These are phyloP conservation scores for Dipteronia dyeriana DNA, from an alignment of 345 rosid genomes.

Conservation along the genomic window DNA sequence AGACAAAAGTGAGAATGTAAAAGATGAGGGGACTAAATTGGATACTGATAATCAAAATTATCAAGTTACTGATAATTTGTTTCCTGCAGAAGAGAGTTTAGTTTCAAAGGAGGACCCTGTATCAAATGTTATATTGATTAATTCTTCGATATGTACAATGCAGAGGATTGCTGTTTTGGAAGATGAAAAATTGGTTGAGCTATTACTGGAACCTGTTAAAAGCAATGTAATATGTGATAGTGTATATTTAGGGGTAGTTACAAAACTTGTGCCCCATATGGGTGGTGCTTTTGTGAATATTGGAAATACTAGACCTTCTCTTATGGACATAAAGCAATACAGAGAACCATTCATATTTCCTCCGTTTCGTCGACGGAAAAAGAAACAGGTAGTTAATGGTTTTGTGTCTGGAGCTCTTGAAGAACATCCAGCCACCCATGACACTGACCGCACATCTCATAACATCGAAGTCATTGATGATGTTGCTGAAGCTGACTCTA, in stretches of 20 bases:
- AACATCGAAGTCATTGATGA: constrained; percentile 52
- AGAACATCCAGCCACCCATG: constrained; percentile 39
- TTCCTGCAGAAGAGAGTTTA: constrained; percentile 47
- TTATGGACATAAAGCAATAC: constrained; percentile 78
- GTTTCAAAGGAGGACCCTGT: constrained; percentile 47
- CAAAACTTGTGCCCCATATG: constrained; percentile 91
- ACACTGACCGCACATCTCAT: constrained; percentile 33
- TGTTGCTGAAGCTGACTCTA: constrained; percentile 50
- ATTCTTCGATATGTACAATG: constrained; percentile 89
- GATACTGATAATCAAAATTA: constrained; percentile 38
- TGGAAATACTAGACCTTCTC: constrained; percentile 77
- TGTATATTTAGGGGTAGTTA: constrained; percentile 80
- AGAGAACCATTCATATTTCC: constrained; percentile 89
- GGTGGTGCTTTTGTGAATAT: constrained; percentile 98
- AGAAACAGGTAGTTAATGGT: constrained; percentile 46
- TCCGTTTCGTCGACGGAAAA: constrained; percentile 63
- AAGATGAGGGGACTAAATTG: constrained; percentile 29
- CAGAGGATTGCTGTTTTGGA: constrained; percentile 97
- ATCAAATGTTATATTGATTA: constrained; percentile 70
- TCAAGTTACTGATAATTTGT: constrained; percentile 40
- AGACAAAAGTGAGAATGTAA: constrained; percentile 30
- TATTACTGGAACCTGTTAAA: constrained; percentile 91
- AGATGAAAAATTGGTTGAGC: constrained; percentile 84
- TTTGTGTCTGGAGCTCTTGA: constrained; percentile 35
- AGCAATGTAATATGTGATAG: constrained; percentile 87